phyloP scores from a whole-genome alignment of 306 rosid species.

The Senna tora region DNA sequence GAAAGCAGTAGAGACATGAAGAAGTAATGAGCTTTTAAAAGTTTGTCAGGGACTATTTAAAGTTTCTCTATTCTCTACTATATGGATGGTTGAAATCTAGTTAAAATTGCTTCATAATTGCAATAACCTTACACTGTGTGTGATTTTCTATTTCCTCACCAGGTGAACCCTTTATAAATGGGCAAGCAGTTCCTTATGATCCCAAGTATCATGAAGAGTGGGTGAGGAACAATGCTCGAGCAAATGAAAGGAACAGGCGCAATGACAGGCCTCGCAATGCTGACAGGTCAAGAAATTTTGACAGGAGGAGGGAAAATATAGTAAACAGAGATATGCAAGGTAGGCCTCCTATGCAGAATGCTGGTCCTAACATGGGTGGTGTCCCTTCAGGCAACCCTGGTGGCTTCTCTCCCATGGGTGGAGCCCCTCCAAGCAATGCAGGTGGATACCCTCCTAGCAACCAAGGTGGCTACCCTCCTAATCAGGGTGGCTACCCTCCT shows the following conservation, averaged over 20 bases:
- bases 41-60: not conserved
- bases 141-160: constrained; percentile 35
- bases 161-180: constrained; percentile 97
- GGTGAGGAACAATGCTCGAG: constrained; percentile 88
- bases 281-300: constrained; percentile 88
- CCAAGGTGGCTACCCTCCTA: not conserved
- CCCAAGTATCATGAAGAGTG: constrained; percentile 92
- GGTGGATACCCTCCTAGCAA: constrained; percentile 15
- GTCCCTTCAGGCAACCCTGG: too few species aligned
- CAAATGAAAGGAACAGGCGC: constrained; percentile 94
- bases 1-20: not conserved
- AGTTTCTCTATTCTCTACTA: not conserved
- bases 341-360: constrained; percentile 53
- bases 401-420: constrained; percentile 34
- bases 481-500: constrained; percentile 14
- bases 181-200: constrained; percentile 92
- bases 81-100: constrained; percentile 3
- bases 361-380: constrained; percentile 40
- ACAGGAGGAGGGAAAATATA: constrained; percentile 81
- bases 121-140: constrained; percentile 5
- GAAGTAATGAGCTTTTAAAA: not conserved
- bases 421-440: constrained; percentile 25
- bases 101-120: not conserved
- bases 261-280: constrained; percentile 83
- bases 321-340: constrained; percentile 67